Conservation (phyloP, 2,329 filamentous ascomycete genomes). For the Lecanosticta acicola region DNA sequence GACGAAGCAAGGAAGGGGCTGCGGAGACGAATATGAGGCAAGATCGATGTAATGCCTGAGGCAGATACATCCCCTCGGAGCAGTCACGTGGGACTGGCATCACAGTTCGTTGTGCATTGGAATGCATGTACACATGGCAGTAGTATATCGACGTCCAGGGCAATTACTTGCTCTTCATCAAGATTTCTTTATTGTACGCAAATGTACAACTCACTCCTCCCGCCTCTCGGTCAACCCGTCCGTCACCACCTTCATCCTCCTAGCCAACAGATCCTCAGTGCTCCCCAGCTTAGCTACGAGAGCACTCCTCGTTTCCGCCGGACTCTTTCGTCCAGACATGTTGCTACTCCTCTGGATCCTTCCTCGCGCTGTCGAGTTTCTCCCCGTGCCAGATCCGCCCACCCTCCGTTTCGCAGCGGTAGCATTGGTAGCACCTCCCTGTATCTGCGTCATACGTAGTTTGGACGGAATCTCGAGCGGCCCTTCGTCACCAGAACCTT, state of each 20-base stretch:
- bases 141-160: neutral
- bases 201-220: neutral
- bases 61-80: no score
- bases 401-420: slow-evolving; percentile 11
- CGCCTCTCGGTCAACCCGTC: slow-evolving; percentile 6
- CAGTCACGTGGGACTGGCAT: no score
- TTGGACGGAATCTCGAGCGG: slow-evolving; percentile 69
- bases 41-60: no score
- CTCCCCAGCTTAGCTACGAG: slow-evolving; percentile 37
- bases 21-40: no score
- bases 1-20: neutral
- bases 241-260: slow-evolving; percentile 46
- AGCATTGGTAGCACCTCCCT: slow-evolving; percentile 4
- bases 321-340: slow-evolving; percentile 25
- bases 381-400: slow-evolving; percentile 3
- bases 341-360: slow-evolving; percentile 23
- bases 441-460: slow-evolving; percentile 19
- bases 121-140: no score
- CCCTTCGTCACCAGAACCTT: slow-evolving; percentile 58
- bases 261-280: slow-evolving; percentile 43
- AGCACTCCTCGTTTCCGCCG: slow-evolving; percentile 33
- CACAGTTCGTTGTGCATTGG: no score
- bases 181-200: neutral
- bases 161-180: neutral
- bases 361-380: slow-evolving; percentile 8